Conservation (phyloP, 345 rosid genomes). For the Xanthoceras sorbifolium region DNA sequence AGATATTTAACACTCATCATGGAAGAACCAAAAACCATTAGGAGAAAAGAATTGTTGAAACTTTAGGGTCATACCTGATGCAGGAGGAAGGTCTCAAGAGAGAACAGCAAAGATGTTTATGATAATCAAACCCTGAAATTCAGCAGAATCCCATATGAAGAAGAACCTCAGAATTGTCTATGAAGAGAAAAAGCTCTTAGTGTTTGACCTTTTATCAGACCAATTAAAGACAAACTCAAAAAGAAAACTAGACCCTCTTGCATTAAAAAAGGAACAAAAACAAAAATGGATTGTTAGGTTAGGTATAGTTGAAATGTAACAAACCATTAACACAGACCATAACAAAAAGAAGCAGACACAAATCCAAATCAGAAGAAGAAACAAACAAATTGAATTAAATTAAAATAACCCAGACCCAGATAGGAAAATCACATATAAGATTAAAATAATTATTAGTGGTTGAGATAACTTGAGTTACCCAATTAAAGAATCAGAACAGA, state of each 20-base stretch:
- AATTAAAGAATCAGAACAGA: constrained; percentile 26
- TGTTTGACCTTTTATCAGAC: constrained; percentile 30
- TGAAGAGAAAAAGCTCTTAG: constrained; percentile 18
- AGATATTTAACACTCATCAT: not conserved
- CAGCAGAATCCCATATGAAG: constrained; percentile 22
- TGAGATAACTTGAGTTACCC: constrained; percentile 18
- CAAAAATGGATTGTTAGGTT: constrained; percentile 27
- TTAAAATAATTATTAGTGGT: not conserved
- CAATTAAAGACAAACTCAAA: not conserved
- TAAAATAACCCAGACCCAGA: constrained; percentile 24
- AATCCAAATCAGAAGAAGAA: constrained; percentile 10
- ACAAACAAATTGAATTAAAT: not conserved
- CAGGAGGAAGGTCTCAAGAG: constrained; percentile 13
- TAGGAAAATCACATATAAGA: constrained; percentile 1
- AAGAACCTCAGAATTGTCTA: constrained; percentile 22
- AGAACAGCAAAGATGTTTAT: constrained; percentile 14
- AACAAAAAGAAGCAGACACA: constrained; percentile 17
- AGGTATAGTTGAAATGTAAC: constrained; percentile 34
- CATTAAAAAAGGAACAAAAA: not conserved
- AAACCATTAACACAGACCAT: constrained; percentile 26
- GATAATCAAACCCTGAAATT: constrained; percentile 32
- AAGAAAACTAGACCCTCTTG: constrained; percentile 16
- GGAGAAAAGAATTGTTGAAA: not conserved
- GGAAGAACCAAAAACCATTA: not conserved
- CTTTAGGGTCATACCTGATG: constrained; percentile 29